Evolutionary conservation across 139 green algal genomes (phyloP).

Genomic region (Closterium sp.): DNA sequence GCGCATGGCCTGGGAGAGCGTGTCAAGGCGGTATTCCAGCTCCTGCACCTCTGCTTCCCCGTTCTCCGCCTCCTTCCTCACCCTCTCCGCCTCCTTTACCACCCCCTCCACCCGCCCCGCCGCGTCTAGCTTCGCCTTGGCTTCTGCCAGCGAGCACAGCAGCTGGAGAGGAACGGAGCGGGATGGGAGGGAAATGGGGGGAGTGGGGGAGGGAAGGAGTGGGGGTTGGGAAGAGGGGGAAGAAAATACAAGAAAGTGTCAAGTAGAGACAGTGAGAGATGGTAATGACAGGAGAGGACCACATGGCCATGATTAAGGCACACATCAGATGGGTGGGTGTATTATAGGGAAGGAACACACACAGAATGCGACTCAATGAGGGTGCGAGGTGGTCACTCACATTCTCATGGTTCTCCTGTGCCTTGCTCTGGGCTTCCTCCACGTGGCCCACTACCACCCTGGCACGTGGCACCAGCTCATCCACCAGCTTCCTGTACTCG

Average conservation of each 20-base stretch:
- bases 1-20: slow-evolving; percentile 27
- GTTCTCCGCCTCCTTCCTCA: slow-evolving; percentile 8
- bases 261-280: background rate
- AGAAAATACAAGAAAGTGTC: background rate
- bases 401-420: background rate
- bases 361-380: too few species aligned
- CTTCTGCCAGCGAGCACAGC: background rate
- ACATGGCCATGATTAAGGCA: too few species aligned
- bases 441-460: background rate
- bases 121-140: slow-evolving; percentile 12
- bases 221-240: too few species aligned
- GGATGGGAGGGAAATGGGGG: background rate
- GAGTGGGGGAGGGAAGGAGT: background rate
- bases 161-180: slow-evolving; percentile 3
- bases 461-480: background rate
- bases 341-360: too few species aligned
- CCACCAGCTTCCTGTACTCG: slow-evolving; percentile 34
- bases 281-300: background rate
- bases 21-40: slow-evolving; percentile 35
- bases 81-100: background rate
- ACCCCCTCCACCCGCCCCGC: background rate
- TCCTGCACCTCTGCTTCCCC: too few species aligned
- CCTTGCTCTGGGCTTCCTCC: background rate
- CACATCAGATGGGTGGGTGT: too few species aligned
- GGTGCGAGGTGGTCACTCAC: background rate